Evolutionary conservation across 371 early-diverging fungal species (phyloP).

Genomic region (Mortierella sp.): DNA sequence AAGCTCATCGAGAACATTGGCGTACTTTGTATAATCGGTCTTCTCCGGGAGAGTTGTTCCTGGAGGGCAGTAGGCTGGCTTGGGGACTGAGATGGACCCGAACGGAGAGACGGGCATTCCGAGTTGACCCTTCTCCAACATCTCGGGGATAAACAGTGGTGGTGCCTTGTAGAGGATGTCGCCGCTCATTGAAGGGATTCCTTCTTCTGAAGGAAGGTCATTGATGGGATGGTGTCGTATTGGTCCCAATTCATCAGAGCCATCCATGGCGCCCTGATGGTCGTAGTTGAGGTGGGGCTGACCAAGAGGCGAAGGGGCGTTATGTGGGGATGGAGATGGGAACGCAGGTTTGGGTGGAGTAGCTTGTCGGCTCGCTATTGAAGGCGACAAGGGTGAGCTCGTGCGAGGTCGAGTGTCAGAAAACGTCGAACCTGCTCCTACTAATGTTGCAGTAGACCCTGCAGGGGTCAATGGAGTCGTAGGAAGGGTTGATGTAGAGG

Average conservation of each 20-base stretch:
- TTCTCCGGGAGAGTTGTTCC: slow-evolving; percentile 38
- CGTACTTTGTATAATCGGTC: slow-evolving; percentile 44
- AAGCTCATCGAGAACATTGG: slow-evolving; percentile 43
- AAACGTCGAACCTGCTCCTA: background rate
- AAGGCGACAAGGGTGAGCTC: slow-evolving; percentile 3
- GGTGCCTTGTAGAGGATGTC: slow-evolving; percentile 48
- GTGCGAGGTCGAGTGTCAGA: background rate
- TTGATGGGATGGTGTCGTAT: background rate
- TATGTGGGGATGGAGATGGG: background rate
- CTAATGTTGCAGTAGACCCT: background rate
- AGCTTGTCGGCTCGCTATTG: background rate
- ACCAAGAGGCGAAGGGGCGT: background rate
- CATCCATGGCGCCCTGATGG: background rate
- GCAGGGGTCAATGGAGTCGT: slow-evolving; percentile 14
- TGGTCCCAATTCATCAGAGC: background rate
- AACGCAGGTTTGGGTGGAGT: background rate
- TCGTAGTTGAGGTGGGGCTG: background rate
- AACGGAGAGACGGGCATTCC: slow-evolving; percentile 14
- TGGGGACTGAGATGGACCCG: slow-evolving; percentile 32
- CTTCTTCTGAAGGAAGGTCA: slow-evolving; percentile 6
- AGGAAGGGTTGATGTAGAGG: background rate
- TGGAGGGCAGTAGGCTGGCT: slow-evolving; percentile 40
- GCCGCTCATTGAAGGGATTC: slow-evolving; percentile 31
- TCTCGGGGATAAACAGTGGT: slow-evolving; percentile 33
- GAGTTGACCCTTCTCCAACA: slow-evolving; percentile 27